Conservation (phyloP, 2,329 filamentous ascomycete species). For the Fusarium penzigii region DNA sequence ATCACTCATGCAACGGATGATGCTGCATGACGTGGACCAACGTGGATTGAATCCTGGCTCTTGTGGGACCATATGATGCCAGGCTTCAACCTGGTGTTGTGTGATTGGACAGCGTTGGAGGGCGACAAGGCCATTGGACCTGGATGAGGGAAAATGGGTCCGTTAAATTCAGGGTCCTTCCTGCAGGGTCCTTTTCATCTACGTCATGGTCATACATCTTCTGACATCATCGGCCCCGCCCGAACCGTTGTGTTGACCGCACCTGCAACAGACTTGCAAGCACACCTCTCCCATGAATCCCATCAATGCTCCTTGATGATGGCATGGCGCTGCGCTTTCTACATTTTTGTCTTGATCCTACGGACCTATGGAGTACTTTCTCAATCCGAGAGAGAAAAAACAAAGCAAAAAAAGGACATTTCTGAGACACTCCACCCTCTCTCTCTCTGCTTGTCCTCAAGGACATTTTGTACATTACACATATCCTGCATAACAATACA, state of each 20-base stretch:
- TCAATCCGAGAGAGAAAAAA: too few species aligned
- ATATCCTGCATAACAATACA: too few species aligned
- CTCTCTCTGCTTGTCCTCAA: too few species aligned
- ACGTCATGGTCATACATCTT: too few species aligned
- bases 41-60: conserved; percentile 21
- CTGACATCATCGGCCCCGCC: conserved; percentile 16
- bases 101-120: conserved; percentile 15
- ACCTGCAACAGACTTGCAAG: neutral
- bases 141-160: conserved; percentile 22
- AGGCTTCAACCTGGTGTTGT: conserved; percentile 15
- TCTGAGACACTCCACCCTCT: too few species aligned
- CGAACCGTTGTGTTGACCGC: conserved; percentile 12
- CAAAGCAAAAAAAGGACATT: too few species aligned
- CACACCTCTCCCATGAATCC: conserved; percentile 7
- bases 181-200: conserved; percentile 29
- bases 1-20: conserved; percentile 20
- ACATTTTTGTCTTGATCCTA: conserved; percentile 10
- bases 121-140: conserved; percentile 9
- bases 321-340: conserved; percentile 26
- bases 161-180: conserved; percentile 28
- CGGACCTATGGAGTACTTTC: neutral
- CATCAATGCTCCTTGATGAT: conserved; percentile 22
- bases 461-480: too few species aligned
- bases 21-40: conserved; percentile 31
- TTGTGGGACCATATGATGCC: conserved; percentile 16